Evolutionary conservation across 305 asterid genomes (phyloP).

Genomic region (Fraxinus baroniana): DNA sequence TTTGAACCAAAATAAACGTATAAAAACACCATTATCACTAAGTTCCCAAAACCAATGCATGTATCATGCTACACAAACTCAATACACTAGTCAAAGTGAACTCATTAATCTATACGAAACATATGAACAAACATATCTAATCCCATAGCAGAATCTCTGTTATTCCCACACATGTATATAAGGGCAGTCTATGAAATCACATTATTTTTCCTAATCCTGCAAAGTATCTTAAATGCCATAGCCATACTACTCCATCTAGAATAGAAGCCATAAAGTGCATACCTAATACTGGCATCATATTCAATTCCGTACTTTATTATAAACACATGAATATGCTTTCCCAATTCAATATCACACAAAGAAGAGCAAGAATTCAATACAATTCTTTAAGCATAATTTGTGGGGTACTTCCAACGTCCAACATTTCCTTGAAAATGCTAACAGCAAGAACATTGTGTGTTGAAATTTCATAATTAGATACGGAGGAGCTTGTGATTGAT

Average conservation of each 20-base stretch:
- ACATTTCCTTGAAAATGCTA: conserved; percentile 62
- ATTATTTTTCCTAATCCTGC: conserved; percentile 57
- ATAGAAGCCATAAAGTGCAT: conserved; percentile 75
- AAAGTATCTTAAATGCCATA: conserved; percentile 59
- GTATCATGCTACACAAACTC: conserved; percentile 67
- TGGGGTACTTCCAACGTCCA: conserved; percentile 67
- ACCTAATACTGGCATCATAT: conserved; percentile 63
- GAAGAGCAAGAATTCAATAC: conserved; percentile 66
- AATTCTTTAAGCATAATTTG: conserved; percentile 61
- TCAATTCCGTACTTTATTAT: conserved; percentile 55
- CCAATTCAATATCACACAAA: conserved; percentile 49
- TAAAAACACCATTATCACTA: no score
- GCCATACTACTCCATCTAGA: conserved; percentile 54
- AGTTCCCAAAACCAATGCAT: conserved; percentile 51
- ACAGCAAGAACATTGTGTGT: conserved; percentile 26
- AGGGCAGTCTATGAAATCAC: conserved; percentile 83
- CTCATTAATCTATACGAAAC: conserved; percentile 69
- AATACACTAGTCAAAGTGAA: conserved; percentile 64
- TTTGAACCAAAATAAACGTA: no score
- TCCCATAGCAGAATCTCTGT: conserved; percentile 66
- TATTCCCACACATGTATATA: conserved; percentile 71
- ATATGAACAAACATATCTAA: conserved; percentile 58
- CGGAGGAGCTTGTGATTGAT: no score
- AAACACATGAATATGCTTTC: conserved; percentile 78
- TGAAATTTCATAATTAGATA: no score